Percentiles rank a stretch among this genome's conserved stretches.
Evolutionary conservation across 768 basidiomycete species (phyloP).

Genomic region (Favolaschia claudopus): DNA sequence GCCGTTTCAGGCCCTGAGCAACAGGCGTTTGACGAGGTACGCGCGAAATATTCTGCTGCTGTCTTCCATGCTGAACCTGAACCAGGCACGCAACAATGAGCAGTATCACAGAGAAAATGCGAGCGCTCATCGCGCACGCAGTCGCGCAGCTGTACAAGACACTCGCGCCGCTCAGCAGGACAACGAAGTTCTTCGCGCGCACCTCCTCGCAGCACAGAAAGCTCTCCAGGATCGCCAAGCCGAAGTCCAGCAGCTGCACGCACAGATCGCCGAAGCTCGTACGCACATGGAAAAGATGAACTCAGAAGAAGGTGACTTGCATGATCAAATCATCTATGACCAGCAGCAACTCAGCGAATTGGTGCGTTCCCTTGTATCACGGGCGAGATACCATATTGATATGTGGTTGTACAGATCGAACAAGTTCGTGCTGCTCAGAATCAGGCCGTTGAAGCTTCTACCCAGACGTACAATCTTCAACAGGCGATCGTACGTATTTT

Average conservation of each 20-base stretch:
- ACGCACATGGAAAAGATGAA: not conserved
- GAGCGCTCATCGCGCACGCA: not conserved
- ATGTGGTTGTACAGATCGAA: not conserved
- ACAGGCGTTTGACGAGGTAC: not conserved
- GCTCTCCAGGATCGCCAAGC: not conserved
- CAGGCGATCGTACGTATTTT: not conserved
- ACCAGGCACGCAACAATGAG: not conserved
- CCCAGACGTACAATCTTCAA: not conserved
- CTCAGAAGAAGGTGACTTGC: not conserved
- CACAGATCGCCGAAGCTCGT: not conserved
- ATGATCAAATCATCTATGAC: not conserved
- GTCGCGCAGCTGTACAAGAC: not conserved
- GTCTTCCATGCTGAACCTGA: not conserved
- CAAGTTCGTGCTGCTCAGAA: not conserved
- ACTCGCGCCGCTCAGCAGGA: too few relatives aligned
- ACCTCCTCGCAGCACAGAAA: not conserved
- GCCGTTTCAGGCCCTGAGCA: not conserved
- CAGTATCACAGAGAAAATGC: not conserved
- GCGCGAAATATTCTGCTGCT: not conserved
- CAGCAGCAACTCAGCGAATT: not conserved
- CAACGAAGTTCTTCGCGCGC: not conserved
- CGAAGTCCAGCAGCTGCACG: not conserved
- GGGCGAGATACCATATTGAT: not conserved
- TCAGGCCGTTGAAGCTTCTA: not conserved
- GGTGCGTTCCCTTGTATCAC: not conserved